A percentile compares a stretch with the other conserved stretches of the same genome.
These are phyloP conservation scores for Endotrypanum monterogeii DNA, from an alignment of 208 protist genomes.

Conservation along the genomic window DNA sequence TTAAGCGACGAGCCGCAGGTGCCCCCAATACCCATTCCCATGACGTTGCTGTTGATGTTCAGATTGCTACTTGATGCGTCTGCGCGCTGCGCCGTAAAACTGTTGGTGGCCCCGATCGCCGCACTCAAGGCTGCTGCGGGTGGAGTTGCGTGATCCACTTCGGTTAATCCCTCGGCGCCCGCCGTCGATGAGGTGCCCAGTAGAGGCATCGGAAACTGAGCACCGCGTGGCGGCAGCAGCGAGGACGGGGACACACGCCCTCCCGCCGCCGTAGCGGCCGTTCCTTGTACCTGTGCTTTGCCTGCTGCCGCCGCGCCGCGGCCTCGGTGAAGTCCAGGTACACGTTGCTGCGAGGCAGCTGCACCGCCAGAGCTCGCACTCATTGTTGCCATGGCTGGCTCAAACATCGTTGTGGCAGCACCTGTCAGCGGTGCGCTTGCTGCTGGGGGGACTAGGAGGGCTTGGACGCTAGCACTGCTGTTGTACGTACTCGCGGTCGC, in stretches of 20 bases:
- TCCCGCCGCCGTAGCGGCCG: neutral
- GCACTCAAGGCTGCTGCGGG: neutral
- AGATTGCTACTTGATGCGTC: neutral
- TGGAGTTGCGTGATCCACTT: neutral
- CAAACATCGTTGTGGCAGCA: conserved; percentile 23
- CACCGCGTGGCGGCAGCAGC: neutral
- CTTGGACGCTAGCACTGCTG: neutral
- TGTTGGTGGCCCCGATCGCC: neutral
- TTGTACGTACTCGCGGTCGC: neutral
- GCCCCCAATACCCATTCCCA: neutral
- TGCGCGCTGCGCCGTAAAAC: neutral
- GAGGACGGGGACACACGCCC: neutral
- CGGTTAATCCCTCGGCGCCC: neutral
- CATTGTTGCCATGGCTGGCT: neutral
- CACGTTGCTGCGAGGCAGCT: conserved; percentile 1
- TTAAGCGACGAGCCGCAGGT: neutral
- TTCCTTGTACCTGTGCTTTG: conserved; percentile 4
- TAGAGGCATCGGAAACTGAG: neutral
- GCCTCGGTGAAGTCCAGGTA: conserved; percentile 15
- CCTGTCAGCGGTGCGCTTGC: neutral
- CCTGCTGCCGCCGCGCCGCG: conserved; percentile 16
- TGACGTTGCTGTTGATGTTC: neutral
- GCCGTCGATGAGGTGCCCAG: neutral
- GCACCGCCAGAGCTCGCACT: neutral
- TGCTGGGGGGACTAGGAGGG: neutral